Evolutionary conservation across 2,329 filamentous ascomycete species (phyloP).

Genomic region (Parafenestella ontariensis): DNA sequence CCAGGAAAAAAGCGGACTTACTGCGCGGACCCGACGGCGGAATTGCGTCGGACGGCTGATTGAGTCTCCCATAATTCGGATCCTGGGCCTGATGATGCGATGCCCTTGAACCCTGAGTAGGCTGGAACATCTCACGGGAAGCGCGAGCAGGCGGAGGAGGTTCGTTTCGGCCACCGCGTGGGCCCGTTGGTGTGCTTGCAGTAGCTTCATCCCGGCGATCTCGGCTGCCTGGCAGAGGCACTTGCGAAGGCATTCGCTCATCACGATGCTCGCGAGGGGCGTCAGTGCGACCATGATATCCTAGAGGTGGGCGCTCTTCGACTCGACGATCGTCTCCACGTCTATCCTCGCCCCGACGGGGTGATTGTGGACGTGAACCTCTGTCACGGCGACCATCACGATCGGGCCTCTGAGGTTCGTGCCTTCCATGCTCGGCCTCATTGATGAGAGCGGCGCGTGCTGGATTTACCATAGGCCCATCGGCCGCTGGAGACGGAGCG

Average conservation of each 20-base stretch:
- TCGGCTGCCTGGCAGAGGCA: slow-evolving; percentile 39
- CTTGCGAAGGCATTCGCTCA: slow-evolving; percentile 33
- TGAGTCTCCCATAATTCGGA: slow-evolving; percentile 58
- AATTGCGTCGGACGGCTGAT: slow-evolving; percentile 54
- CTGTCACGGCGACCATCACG: slow-evolving; percentile 42
- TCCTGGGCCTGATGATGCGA: slow-evolving; percentile 51
- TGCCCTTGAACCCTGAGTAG: slow-evolving; percentile 40
- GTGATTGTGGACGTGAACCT: slow-evolving; percentile 39
- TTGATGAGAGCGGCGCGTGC: slow-evolving; percentile 54
- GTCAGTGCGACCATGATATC: slow-evolving; percentile 37
- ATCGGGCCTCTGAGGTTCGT: slow-evolving; percentile 35
- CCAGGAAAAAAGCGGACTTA: slow-evolving; percentile 31
- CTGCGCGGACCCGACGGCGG: slow-evolving; percentile 64
- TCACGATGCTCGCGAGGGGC: slow-evolving; percentile 39
- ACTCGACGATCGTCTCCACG: slow-evolving; percentile 35
- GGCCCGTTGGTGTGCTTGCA: slow-evolving; percentile 59
- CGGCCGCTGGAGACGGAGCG: slow-evolving; percentile 17
- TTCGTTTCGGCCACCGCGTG: slow-evolving; percentile 55
- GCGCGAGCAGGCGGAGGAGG: slow-evolving; percentile 28
- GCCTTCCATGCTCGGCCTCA: slow-evolving; percentile 34
- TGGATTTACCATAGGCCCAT: slow-evolving; percentile 49
- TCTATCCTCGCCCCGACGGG: slow-evolving; percentile 32
- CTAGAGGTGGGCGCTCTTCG: slow-evolving; percentile 30
- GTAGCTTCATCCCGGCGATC: slow-evolving; percentile 51
- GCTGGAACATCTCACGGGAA: slow-evolving; percentile 51